Evolutionary conservation across 108 stramenopile genomes (phyloP).

Genomic region (Aurantiochytrium sp.): DNA sequence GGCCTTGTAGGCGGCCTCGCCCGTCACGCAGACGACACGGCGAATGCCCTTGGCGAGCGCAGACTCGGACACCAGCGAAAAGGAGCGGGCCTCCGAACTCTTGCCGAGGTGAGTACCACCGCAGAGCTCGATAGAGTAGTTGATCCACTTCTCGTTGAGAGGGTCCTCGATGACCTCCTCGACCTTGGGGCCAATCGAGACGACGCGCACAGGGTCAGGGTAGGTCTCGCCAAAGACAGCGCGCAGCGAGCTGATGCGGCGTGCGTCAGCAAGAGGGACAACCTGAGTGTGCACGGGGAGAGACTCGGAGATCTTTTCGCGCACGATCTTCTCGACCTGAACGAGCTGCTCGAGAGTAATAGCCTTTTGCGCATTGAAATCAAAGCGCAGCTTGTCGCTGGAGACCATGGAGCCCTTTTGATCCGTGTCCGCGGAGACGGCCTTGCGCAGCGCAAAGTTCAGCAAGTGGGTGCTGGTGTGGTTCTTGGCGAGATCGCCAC

Average conservation of each 20-base stretch:
- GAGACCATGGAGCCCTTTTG: conserved; percentile 94
- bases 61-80: conserved; percentile 82
- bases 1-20: conserved; percentile 70
- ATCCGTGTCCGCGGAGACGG: conserved; percentile 69
- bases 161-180: conserved; percentile 74
- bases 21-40: conserved; percentile 82
- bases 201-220: conserved; percentile 98
- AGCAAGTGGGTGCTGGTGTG: conserved; percentile 99
- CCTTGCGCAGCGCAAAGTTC: conserved; percentile 83
- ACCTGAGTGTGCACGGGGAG: conserved; percentile 71
- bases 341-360: conserved; percentile 72
- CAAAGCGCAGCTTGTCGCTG: conserved; percentile 90
- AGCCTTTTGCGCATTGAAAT: conserved; percentile 80
- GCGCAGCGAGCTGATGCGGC: conserved; percentile 78
- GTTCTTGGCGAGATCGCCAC: conserved; percentile 83
- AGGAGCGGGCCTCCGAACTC: conserved; percentile 81
- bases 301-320: conserved; percentile 55
- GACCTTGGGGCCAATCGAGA: conserved; percentile 72
- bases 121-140: conserved; percentile 94
- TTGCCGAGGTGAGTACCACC: conserved; percentile 96
- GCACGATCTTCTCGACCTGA: conserved; percentile 72
- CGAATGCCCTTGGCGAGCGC: conserved; percentile 98
- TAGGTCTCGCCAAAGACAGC: conserved; percentile 98
- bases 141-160: conserved; percentile 70
- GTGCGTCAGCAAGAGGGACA: conserved; percentile 69